Evolutionary conservation across 192 early-diverging fungal species (phyloP), one percentile per base, ranked within the genome.

Genomic region (Funneliformis mosseae): DNA sequence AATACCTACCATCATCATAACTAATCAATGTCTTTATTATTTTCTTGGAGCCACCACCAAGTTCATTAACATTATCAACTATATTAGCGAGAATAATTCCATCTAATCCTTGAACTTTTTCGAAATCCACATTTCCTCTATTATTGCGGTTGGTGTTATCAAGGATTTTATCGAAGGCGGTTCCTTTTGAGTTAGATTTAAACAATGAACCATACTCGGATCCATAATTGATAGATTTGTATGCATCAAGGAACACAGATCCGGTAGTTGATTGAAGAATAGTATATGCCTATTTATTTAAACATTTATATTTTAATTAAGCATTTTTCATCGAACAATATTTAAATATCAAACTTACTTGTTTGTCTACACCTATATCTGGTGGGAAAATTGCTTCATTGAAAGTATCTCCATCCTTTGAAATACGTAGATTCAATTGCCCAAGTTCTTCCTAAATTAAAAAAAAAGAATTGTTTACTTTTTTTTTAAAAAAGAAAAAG

Each of bases 21-120:
- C 93, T 94, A n/a, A 98, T 94, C 73, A 93, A 83, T 0, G 93
- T 91, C 66, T 84, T 89, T 55, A 97, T 81, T 61, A 88, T 78
- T 86, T 97, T 96, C 48, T 83, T 82, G 8, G 85, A 83, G 27
- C 85, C 88, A 46, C 84, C 86, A 48, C 85, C 88, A 66, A 96
- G 80, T 11, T 91, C 91, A 25, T 90, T 84, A 1, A 88, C 83
- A 73, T 99, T 97, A 41, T 80, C 80, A 1, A 98, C 94, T 42
- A 91, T 89, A 81, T 99, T 99, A n/a, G 94, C 96, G 10, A 99
- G 76, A 25, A 95, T 88, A 83, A 97, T 89, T 41, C 97, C 96
- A 28, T 91, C 87, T 11, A 98, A 87, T 5, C 97, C 95, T 38
- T 92, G 91, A 61, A 99, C 92, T 76, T 94, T 94, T 84, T 97